A percentile compares a stretch with the other conserved stretches of the same genome.
These are phyloP conservation scores for Nannochloropsis gaditana DNA, from an alignment of 108 stramenopile genomes.

Conservation along the genomic window DNA sequence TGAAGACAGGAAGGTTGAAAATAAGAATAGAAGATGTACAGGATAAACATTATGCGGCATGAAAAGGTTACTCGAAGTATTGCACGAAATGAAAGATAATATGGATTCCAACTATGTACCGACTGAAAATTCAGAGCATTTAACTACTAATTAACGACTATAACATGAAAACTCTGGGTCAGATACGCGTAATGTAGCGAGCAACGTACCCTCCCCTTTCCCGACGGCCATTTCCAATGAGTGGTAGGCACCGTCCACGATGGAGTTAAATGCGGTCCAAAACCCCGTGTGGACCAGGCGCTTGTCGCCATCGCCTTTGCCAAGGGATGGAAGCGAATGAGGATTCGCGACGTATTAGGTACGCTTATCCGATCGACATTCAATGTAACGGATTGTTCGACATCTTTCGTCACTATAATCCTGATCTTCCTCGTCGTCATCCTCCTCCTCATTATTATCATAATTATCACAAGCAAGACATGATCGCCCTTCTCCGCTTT, in stretches of 20 bases:
- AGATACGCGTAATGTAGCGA: neutral
- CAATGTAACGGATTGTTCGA: too few species aligned
- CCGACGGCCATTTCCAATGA: neutral
- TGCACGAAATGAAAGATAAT: neutral
- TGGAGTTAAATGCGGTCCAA: neutral
- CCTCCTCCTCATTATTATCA: too few species aligned
- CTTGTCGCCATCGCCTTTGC: neutral
- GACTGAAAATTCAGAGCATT: neutral
- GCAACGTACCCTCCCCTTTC: neutral
- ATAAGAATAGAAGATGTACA: neutral
- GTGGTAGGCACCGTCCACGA: neutral
- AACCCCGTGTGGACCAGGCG: neutral
- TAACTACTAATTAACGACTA: too few species aligned
- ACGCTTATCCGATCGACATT: too few species aligned
- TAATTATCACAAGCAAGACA: too few species aligned
- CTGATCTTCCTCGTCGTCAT: too few species aligned
- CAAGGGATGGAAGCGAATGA: too few species aligned
- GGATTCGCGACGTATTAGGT: too few species aligned
- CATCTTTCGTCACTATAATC: too few species aligned
- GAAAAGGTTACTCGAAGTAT: neutral
- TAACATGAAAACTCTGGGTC: too few species aligned
- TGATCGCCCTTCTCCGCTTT: too few species aligned
- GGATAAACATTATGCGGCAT: neutral
- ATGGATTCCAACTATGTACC: neutral
- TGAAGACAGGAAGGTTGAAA: neutral